Base-by-base conservation (phyloP, 2,329 filamentous ascomycete genomes). In the Colletotrichum tabaci region DNA sequence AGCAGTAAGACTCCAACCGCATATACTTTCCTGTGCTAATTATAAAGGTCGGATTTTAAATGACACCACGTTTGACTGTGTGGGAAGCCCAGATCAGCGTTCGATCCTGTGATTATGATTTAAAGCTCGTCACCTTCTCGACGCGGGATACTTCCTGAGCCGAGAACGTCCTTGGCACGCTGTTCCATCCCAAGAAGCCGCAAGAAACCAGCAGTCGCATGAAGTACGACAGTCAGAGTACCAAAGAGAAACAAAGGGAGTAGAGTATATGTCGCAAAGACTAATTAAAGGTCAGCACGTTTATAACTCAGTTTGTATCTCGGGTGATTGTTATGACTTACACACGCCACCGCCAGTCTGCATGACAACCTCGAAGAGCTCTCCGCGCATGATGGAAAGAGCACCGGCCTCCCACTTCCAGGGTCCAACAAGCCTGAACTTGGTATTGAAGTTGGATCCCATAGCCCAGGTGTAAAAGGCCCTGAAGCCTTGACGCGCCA, bases 391-490 rank as follows among this genome's bases (percentile, higher is more conserved):
- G 35, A 86, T 79, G 1, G 73, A 66, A 10, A 77, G 75, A 0
- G 83, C 84, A 0, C 75, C 76, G 1, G 76, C 71, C 26, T 83
- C 79, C 75, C 79, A 80, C 56, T 79, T 80, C 84, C 84, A 86
- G 0, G 85, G 85, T 0, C 84, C 84, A 0, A 83, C 76, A 3
- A 87, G 74, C 6, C 84, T 80, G 67, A 87, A 87, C 71, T 87
- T 87, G 42, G 83, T 77, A 66, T 86, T 87, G 74, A 87, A 84
- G 75, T 87, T 86, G 40, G 84, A 80, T 0, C 85, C 82, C 77
- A 87, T 82, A 2, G 85, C 84, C 85, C 86, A 87, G 0, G 81
- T 82, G 65, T 81, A 82, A 7, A 82, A 78, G 10, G 84, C 65
- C 69, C 81, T 83, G 52, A 74, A 75, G 4, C 82, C 79, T 58